Base-by-base conservation (phyloP, 2,329 filamentous ascomycete genomes). In the Phyllosticta capitalensis region DNA sequence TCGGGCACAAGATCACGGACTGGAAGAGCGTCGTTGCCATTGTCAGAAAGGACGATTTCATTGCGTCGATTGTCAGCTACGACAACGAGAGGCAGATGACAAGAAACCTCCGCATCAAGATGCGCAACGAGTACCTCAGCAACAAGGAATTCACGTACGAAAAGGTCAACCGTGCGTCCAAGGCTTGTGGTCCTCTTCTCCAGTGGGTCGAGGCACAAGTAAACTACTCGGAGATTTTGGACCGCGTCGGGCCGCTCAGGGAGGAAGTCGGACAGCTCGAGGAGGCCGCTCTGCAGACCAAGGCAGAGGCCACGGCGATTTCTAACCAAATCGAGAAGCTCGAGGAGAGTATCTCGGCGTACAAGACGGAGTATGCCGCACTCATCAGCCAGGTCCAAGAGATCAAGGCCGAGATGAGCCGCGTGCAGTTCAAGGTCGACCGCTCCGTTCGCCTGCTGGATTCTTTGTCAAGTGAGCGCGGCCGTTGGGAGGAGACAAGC, bases 191-290 rank as follows among this genome's bases (percentile, higher is more conserved):
- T 68, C 95, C 94, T 24, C 81, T 99, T 14, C 92, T 99, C 19
- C 91, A 96, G 71, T 99, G 94, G 94, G 92, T 96, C 2, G 83
- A 90, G 72, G 95, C 94, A 20, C 94, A 99, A 75, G 94, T 99
- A 70, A 91, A 89, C 69, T 99, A 96, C 74, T 96, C 92, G n/a
- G 91, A 94, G 65, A 99, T 99, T 67, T 78, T 99, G 63, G 92
- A 97, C 70, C 86, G 90, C 45, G 91, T 99, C 61, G 95, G 92
- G 1, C 94, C 94, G 22, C 79, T 99, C 59, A 88, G 92, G 70
- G 88, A 92, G 55, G 94, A 99, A 74, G 92, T 99, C 52, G 82
- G 83, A 22, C 81, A 89, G 69, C 83, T 99, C 19, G 91, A 97
- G 74, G 88, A 95, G 61, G 84, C 92, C 72, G 90, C 92, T 30